Conservation (phyloP, 106 monocot genomes). For the Ottelia alismoides region DNA sequence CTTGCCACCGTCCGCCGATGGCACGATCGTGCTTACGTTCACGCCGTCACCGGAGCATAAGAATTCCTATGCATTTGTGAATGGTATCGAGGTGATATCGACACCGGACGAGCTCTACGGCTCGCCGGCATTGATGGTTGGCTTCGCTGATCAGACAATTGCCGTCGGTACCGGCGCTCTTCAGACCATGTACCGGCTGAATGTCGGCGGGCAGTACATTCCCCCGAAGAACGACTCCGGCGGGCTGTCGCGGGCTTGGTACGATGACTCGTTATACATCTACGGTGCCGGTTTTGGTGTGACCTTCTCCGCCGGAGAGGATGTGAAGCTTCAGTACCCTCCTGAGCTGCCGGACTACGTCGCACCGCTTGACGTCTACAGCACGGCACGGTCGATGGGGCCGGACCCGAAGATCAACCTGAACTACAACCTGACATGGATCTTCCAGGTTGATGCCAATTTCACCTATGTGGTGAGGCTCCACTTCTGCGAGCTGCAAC, state of each 20-base stretch:
- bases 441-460: too few species aligned
- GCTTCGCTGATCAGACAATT: not conserved
- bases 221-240: slow-evolving; percentile 8
- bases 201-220: slow-evolving; percentile 9
- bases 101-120: slow-evolving; percentile 3
- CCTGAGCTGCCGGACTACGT: slow-evolving; percentile 11
- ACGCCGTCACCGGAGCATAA: not conserved
- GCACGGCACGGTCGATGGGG: too few species aligned
- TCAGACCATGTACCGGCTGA: slow-evolving; percentile 8
- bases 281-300: slow-evolving; percentile 43
- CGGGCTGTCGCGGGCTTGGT: slow-evolving; percentile 41
- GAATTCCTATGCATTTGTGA: slow-evolving; percentile 11
- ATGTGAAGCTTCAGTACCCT: slow-evolving; percentile 25
- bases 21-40: slow-evolving; percentile 1
- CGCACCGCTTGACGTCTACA: slow-evolving; percentile 55
- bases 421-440: too few species aligned
- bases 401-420: too few species aligned
- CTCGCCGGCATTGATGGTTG: not conserved
- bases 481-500: too few species aligned
- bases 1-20: slow-evolving; percentile 1
- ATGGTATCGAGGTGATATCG: slow-evolving; percentile 15
- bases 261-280: slow-evolving; percentile 50
- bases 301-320: slow-evolving; percentile 11
- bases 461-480: too few species aligned
- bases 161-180: not conserved